These are phyloP conservation scores for Globisporangium perplexum DNA, from an alignment of 352 stramenopile species.

Conservation along the genomic window DNA sequence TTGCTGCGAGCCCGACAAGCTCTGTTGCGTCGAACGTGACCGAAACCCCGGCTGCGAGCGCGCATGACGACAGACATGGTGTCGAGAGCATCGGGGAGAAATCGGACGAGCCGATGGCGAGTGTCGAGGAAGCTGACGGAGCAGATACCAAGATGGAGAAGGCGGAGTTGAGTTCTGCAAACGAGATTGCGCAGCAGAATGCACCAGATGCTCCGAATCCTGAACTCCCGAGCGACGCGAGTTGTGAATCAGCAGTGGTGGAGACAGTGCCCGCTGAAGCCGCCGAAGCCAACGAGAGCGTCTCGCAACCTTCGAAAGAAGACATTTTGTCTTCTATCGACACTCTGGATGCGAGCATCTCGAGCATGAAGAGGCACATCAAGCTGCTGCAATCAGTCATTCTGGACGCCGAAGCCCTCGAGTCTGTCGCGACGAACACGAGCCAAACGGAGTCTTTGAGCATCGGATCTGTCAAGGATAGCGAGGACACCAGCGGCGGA, in stretches of 20 bases:
- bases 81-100: neutral
- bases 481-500: neutral
- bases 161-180: neutral
- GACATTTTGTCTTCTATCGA: slow-evolving; percentile 80
- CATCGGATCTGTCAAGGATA: neutral
- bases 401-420: slow-evolving; percentile 22
- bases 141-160: slow-evolving; percentile 10
- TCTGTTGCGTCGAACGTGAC: slow-evolving; percentile 9
- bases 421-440: neutral
- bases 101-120: slow-evolving; percentile 1
- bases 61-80: neutral
- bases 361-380: slow-evolving; percentile 68
- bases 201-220: neutral
- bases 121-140: neutral
- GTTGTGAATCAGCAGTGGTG: neutral
- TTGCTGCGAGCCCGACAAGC: slow-evolving; percentile 4
- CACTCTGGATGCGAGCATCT: slow-evolving; percentile 61
- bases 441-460: neutral
- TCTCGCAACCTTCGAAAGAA: slow-evolving; percentile 55
- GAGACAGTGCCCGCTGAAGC: neutral
- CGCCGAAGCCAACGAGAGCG: slow-evolving; percentile 7
- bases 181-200: neutral
- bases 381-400: slow-evolving; percentile 40
- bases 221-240: neutral
- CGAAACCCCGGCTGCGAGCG: neutral